Conservation (phyloP, 2,329 filamentous ascomycete genomes). For the Graphilbum fragrans region DNA sequence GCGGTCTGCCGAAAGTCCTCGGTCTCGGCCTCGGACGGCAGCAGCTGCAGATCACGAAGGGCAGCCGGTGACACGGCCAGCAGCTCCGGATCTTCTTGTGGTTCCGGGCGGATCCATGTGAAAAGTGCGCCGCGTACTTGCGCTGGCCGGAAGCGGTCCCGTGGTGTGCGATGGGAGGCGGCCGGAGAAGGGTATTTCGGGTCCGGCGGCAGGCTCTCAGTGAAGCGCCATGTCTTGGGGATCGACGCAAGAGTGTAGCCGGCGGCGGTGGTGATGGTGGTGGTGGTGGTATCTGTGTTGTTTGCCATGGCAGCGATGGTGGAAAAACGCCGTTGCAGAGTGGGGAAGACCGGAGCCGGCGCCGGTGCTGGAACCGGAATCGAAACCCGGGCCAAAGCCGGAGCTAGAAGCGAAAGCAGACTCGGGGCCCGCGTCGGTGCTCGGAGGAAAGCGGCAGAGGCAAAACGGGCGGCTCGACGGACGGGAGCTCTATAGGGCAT, state of each 20-base stretch:
- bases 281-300: background rate
- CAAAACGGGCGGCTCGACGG: too few species aligned
- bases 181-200: constrained; percentile 66
- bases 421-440: too few species aligned
- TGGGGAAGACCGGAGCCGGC: background rate
- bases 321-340: background rate
- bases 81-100: constrained; percentile 60
- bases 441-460: too few species aligned
- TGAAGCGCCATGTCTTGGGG: constrained; percentile 54
- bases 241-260: constrained; percentile 37
- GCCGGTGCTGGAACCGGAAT: background rate
- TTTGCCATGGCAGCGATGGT: background rate
- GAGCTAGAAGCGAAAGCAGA: background rate
- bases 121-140: constrained; percentile 77
- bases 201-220: constrained; percentile 62
- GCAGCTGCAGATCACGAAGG: constrained; percentile 69
- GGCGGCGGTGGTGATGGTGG: background rate
- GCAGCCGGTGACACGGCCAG: constrained; percentile 70
- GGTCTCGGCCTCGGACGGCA: constrained; percentile 51
- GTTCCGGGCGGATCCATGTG: constrained; percentile 80
- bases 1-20: constrained; percentile 68
- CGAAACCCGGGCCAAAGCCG: background rate
- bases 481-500: too few species aligned
- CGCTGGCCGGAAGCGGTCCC: constrained; percentile 65
- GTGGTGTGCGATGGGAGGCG: constrained; percentile 68